phyloP scores from a whole-genome alignment of 208 protist species.

The Leishmania tarentolae region DNA sequence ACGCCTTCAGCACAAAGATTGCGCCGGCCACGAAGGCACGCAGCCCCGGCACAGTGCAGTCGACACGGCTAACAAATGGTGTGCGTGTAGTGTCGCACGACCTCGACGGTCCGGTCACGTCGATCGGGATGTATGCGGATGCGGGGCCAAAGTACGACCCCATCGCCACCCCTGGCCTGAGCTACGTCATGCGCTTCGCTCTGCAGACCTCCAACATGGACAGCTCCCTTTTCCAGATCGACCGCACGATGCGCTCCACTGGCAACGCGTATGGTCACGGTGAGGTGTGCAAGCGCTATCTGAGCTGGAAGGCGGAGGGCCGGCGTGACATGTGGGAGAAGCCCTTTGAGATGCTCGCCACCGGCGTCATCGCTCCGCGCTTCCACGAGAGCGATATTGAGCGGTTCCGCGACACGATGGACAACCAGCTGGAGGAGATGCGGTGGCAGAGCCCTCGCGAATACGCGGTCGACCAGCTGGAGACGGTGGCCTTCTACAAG shows the following conservation, averaged over 20 bases:
- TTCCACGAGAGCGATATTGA: conserved; percentile 85
- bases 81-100: conserved; percentile 82
- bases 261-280: conserved; percentile 79
- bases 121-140: conserved; percentile 76
- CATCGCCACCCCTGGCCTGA: conserved; percentile 67
- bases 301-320: conserved; percentile 77
- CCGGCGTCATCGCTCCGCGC: conserved; percentile 74
- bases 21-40: conserved; percentile 28
- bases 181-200: conserved; percentile 87
- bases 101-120: conserved; percentile 60
- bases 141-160: conserved; percentile 86
- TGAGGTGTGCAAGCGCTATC: conserved; percentile 76
- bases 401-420: conserved; percentile 89
- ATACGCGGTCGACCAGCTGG: conserved; percentile 75
- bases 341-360: conserved; percentile 75
- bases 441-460: conserved; percentile 81
- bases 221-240: conserved; percentile 84
- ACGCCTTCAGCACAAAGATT: conserved; percentile 59
- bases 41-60: conserved; percentile 39
- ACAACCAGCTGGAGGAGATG: conserved; percentile 82
- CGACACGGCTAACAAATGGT: conserved; percentile 70
- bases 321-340: conserved; percentile 81
- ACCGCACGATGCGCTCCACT: conserved; percentile 78
- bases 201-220: conserved; percentile 89
- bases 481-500: conserved; percentile 91